Base-by-base conservation (phyloP, 805 yeast genomes). In the Barnettozyma wickerhamii region DNA sequence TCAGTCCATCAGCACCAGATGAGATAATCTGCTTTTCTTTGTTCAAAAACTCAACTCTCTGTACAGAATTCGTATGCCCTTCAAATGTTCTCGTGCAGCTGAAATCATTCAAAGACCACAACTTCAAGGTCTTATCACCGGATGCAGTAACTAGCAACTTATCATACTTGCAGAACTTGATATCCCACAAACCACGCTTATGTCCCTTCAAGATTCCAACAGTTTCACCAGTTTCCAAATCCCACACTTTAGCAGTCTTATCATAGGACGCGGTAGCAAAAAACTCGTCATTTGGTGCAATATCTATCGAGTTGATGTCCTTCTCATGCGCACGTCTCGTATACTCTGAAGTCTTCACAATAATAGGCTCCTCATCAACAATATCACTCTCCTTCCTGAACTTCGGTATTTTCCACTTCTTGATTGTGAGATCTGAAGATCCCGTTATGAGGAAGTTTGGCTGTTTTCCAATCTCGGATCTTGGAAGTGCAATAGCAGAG, bases 291-390 rank as follows among this genome's bases (percentile, higher is more conserved):
- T 89, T 87, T 14, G 96, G 95, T n/a, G 97, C 74, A 4, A 93
- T 70, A 49, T 89, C 96, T 39, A 93, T 66, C 3, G 91, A 75
- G 55, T 93, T 95, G 45, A 93, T 93, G 62, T 93, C 96, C 60
- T 91, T 93, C 41, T 93, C 98, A 60, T 93, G 99, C 2, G 97
- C 98, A 56, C 90, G 79, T 69, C 96, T 79, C 0, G 99, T 93
- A 62, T 83, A 93, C 40, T 81, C 88, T 3, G 96, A 84, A 2
- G 71, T 66, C 51, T 72, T 78, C 6, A 85, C 71, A 4, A 56
- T 41, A 13, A 58, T 50, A 4, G 64, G 52, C 10, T 41, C 43
- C 23, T 31, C 33, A 27, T 12, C 19, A 5, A 52, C 51, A 15
- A 53, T 50, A 12, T 38, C 38, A 9, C 21, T 23, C 27, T 38